A percentile compares a stretch with the other conserved stretches of the same genome.
phyloP scores from a whole-genome alignment of 768 basidiomycete species.

The Sporobolomyces roseus region DNA sequence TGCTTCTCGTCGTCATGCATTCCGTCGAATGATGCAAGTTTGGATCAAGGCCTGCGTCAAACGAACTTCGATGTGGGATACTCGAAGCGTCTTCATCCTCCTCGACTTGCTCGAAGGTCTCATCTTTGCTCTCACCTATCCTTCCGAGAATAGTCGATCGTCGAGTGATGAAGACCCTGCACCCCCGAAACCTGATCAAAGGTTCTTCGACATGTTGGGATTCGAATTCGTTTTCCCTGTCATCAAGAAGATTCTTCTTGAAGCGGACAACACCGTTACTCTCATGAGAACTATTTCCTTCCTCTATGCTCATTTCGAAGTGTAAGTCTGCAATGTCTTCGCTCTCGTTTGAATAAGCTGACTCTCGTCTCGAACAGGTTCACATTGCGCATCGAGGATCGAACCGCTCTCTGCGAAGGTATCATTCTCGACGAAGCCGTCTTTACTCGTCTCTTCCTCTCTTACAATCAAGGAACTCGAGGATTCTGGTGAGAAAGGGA shows the following conservation, averaged over 20 bases:
- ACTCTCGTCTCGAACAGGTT: slow-evolving; percentile 34
- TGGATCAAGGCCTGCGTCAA: slow-evolving; percentile 50
- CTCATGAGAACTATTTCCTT: slow-evolving; percentile 52
- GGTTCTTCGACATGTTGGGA: slow-evolving; percentile 47
- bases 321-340: slow-evolving; percentile 26
- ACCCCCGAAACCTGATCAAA: slow-evolving; percentile 29
- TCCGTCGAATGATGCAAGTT: slow-evolving; percentile 50
- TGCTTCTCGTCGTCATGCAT: slow-evolving; percentile 42
- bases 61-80: slow-evolving; percentile 52
- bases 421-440: slow-evolving; percentile 50
- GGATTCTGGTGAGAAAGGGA: slow-evolving; percentile 45
- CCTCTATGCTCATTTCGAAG: slow-evolving; percentile 53
- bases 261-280: slow-evolving; percentile 53
- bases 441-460: slow-evolving; percentile 51
- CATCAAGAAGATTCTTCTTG: slow-evolving; percentile 48
- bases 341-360: not conserved
- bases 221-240: slow-evolving; percentile 50
- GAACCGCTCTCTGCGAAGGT: slow-evolving; percentile 49
- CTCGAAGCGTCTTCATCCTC: slow-evolving; percentile 52
- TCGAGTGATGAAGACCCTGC: slow-evolving; percentile 26
- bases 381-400: slow-evolving; percentile 45
- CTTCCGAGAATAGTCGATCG: slow-evolving; percentile 12
- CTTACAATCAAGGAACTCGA: slow-evolving; percentile 48
- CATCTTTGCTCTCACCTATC: slow-evolving; percentile 48
- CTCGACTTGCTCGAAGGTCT: slow-evolving; percentile 52